phyloP scores from a whole-genome alignment of 176 grass and related monocot species.

The Rhynchospora tenuis region DNA sequence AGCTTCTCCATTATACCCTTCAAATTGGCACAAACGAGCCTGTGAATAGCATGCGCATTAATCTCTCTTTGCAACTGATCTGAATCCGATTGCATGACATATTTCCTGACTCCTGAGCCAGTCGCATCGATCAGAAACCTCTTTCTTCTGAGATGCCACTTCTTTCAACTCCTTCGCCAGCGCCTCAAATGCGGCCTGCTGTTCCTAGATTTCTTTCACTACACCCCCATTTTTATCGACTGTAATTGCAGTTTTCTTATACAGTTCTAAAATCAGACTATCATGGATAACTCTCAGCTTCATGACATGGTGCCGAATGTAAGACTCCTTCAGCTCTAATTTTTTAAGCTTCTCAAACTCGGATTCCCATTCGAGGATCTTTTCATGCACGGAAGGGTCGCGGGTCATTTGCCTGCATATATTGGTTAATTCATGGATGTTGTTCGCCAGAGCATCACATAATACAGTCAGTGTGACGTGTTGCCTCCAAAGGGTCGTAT shows the following conservation, averaged over 20 bases:
- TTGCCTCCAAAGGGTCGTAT: not conserved
- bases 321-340: not conserved
- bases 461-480: not conserved
- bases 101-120: not conserved
- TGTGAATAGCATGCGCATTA: not conserved
- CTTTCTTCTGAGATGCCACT: not conserved
- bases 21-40: not conserved
- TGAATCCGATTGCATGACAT: not conserved
- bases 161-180: constrained; percentile 1
- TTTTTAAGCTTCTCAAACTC: not conserved
- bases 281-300: not conserved
- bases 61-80: not conserved
- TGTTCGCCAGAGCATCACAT: not conserved
- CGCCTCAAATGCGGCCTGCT: not conserved
- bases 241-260: not conserved
- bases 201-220: not conserved
- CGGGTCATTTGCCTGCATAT: not conserved
- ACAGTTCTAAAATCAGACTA: not conserved
- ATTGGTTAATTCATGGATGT: not conserved
- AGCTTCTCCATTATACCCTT: constrained; percentile 3
- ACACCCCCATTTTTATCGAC: not conserved
- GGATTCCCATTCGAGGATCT: not conserved
- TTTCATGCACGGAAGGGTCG: not conserved
- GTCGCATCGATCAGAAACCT: not conserved
- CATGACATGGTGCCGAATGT: not conserved